These are phyloP conservation scores for Aspergillus coremiiformis DNA, from an alignment of 495 filamentous ascomycete species.

Conservation along the genomic window DNA sequence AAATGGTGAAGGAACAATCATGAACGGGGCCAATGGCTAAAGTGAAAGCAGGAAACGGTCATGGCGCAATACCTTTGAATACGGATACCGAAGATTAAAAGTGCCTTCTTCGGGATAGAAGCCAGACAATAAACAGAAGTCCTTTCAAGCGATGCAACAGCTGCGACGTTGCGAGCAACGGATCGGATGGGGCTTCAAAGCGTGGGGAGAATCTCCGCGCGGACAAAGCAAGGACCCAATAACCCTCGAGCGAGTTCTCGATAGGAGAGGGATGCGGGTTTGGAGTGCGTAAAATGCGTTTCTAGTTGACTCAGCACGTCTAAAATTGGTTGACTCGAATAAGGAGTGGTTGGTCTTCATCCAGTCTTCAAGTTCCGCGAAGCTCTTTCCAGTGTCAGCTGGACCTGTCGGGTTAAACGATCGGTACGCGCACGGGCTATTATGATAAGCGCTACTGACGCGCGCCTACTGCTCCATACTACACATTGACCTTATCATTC, in stretches of 20 bases:
- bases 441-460: neutral
- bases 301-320: neutral
- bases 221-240: neutral
- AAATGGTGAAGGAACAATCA: slow-evolving; percentile 6
- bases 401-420: neutral
- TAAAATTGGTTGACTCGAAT: neutral
- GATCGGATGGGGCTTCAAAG: neutral
- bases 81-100: neutral
- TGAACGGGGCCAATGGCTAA: neutral
- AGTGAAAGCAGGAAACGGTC: neutral
- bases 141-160: neutral
- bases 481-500: neutral
- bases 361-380: neutral
- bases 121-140: neutral
- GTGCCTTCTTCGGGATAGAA: neutral
- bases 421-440: neutral
- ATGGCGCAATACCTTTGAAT: slow-evolving; percentile 12
- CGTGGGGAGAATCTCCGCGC: neutral
- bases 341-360: neutral
- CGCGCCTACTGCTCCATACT: neutral
- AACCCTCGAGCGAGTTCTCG: neutral
- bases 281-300: neutral
- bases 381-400: neutral
- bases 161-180: neutral
- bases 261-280: neutral